phyloP scores from a whole-genome alignment of 805 yeast species.

The Wickerhamia fluorescens region DNA sequence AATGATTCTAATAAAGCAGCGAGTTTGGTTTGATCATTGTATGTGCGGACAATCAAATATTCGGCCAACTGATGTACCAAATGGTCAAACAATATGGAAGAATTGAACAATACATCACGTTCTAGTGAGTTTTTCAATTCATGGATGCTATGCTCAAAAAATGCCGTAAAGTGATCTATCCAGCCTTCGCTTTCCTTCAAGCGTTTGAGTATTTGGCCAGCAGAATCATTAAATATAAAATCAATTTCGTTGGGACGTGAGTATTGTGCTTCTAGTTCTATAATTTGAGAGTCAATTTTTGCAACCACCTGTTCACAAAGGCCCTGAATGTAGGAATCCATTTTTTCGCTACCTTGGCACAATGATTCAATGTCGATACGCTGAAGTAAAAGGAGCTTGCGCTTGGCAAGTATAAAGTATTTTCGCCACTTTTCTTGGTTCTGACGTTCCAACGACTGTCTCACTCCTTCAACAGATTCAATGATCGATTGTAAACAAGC shows the following conservation, averaged over 20 bases:
- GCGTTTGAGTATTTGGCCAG: conserved; percentile 38
- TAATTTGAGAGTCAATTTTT: conserved; percentile 39
- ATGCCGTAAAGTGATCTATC: conserved; percentile 37
- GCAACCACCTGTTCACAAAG: conserved; percentile 26
- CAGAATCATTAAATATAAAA: conserved; percentile 39
- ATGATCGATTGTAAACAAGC: conserved; percentile 33
- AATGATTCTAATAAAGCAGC: conserved; percentile 12
- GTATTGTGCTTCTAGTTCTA: conserved; percentile 45
- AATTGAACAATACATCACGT: conserved; percentile 46
- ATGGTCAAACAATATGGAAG: conserved; percentile 51
- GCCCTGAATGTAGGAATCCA: background rate
- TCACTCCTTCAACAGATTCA: conserved; percentile 37
- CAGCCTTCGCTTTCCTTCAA: conserved; percentile 52
- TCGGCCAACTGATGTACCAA: conserved; percentile 21
- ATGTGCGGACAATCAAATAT: conserved; percentile 5
- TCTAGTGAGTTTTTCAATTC: conserved; percentile 35
- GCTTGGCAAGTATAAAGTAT: conserved; percentile 38
- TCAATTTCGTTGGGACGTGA: conserved; percentile 46
- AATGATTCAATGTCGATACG: conserved; percentile 28
- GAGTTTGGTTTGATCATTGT: background rate
- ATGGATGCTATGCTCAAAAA: conserved; percentile 38
- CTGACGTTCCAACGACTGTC: conserved; percentile 34
- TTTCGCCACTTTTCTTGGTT: conserved; percentile 39
- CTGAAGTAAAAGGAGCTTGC: conserved; percentile 40
- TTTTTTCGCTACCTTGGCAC: conserved; percentile 1